These are phyloP conservation scores for Coemansia sp. DNA, from an alignment of 192 early-diverging fungal species.

Conservation along the genomic window DNA sequence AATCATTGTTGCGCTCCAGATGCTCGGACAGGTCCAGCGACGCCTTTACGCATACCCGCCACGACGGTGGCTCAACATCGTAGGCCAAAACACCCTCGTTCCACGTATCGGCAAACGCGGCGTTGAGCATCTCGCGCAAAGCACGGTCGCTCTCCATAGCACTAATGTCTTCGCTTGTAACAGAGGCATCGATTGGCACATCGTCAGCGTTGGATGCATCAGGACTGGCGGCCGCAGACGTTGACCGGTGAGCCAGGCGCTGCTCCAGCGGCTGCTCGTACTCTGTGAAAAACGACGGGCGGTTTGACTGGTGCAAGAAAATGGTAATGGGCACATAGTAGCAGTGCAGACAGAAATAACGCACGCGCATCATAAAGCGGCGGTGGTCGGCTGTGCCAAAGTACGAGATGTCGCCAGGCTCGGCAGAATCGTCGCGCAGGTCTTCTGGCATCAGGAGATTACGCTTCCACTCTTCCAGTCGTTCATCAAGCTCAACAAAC, in stretches of 20 bases:
- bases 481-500: conserved; percentile 40
- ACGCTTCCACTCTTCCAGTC: conserved; percentile 44
- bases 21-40: conserved; percentile 43
- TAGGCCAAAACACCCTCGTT: conserved; percentile 49
- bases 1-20: conserved; percentile 40
- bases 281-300: conserved; percentile 51
- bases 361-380: conserved; percentile 54
- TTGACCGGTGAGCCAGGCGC: conserved; percentile 5
- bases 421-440: conserved; percentile 45
- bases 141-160: conserved; percentile 29
- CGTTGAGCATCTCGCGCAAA: conserved; percentile 44
- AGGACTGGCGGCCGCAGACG: background rate
- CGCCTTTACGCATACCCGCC: conserved; percentile 28
- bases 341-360: conserved; percentile 53
- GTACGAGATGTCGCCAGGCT: conserved; percentile 42
- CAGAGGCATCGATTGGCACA: conserved; percentile 3
- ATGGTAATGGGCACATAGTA: conserved; percentile 51
- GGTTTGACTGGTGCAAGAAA: conserved; percentile 50
- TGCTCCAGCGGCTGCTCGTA: conserved; percentile 47
- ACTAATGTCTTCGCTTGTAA: conserved; percentile 10
- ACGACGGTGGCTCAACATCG: conserved; percentile 38
- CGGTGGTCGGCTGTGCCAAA: conserved; percentile 53
- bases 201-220: conserved; percentile 1
- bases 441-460: conserved; percentile 45
- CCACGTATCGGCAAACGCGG: conserved; percentile 48